Conservation (phyloP, 1,284 basidiomycete genomes). For the Austroboletus novae-zelandiae region DNA sequence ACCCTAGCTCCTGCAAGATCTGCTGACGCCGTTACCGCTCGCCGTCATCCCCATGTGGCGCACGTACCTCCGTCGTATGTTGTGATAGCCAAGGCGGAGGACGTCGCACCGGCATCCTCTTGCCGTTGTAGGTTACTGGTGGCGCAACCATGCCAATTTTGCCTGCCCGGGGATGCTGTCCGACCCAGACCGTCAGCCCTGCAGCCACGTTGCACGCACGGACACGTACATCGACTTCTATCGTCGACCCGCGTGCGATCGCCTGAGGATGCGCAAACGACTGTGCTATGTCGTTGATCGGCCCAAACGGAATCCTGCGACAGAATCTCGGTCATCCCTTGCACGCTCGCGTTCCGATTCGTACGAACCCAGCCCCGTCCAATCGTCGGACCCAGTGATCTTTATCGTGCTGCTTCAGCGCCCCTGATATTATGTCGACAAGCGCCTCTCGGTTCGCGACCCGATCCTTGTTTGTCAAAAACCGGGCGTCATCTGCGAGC, state of each 20-base stretch:
- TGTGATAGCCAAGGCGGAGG: constrained; percentile 85
- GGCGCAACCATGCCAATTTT: constrained; percentile 85
- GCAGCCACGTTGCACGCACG: constrained; percentile 12
- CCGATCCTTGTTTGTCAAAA: constrained; percentile 70
- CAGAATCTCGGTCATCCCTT: constrained; percentile 7
- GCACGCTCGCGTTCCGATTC: constrained; percentile 1
- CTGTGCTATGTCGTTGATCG: constrained; percentile 89
- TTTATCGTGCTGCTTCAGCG: constrained; percentile 56
- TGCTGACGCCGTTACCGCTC: constrained; percentile 27
- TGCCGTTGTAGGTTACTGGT: constrained; percentile 85
- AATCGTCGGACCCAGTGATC: constrained; percentile 75
- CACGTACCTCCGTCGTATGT: constrained; percentile 74
- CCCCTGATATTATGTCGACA: constrained; percentile 67
- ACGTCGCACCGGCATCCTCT: constrained; percentile 69
- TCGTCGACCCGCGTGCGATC: constrained; percentile 56
- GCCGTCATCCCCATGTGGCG: constrained; percentile 4
- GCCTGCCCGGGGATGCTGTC: constrained; percentile 74
- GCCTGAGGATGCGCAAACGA: constrained; percentile 94
- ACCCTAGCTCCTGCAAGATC: constrained; percentile 73
- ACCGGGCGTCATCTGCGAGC: constrained; percentile 59
- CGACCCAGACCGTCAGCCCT: constrained; percentile 8
- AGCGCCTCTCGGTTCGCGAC: constrained; percentile 77
- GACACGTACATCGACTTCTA: constrained; percentile 58
- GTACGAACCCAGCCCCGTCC: constrained; percentile 68
- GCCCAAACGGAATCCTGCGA: constrained; percentile 81